These are phyloP conservation scores for Penicillium lividum DNA, from an alignment of 495 filamentous ascomycete species.

Conservation along the genomic window DNA sequence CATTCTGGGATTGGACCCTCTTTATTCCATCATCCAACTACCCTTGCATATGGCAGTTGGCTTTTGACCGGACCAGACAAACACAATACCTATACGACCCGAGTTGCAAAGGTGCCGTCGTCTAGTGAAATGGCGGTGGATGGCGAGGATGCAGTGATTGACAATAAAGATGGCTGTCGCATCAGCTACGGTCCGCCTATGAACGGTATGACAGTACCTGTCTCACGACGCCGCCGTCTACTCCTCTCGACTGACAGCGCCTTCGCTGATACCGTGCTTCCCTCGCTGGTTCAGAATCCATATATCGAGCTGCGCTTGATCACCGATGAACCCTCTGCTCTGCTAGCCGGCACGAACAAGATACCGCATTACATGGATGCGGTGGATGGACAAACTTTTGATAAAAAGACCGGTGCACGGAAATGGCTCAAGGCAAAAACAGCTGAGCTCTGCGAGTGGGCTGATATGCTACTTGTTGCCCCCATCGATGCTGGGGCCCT, in stretches of 20 bases:
- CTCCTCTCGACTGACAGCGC: slow-evolving; percentile 48
- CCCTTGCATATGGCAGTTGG: slow-evolving; percentile 32
- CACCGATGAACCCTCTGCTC: slow-evolving; percentile 48
- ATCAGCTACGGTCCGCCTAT: slow-evolving; percentile 10
- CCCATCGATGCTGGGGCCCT: slow-evolving; percentile 81
- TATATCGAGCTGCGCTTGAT: slow-evolving; percentile 48
- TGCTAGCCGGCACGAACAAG: slow-evolving; percentile 45
- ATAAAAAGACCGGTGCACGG: slow-evolving; percentile 46
- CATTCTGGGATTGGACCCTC: neutral
- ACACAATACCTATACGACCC: neutral
- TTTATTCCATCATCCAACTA: neutral
- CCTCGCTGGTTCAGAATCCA: slow-evolving; percentile 41
- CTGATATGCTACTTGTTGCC: slow-evolving; percentile 78
- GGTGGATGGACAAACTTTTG: slow-evolving; percentile 47
- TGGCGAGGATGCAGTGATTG: slow-evolving; percentile 21
- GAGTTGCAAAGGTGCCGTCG: slow-evolving; percentile 18
- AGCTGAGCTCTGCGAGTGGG: slow-evolving; percentile 78
- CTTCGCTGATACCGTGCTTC: slow-evolving; percentile 45
- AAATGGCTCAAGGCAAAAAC: slow-evolving; percentile 57
- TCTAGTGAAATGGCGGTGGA: slow-evolving; percentile 39
- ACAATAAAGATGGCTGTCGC: slow-evolving; percentile 19
- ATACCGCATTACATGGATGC: slow-evolving; percentile 51
- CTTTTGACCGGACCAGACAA: slow-evolving; percentile 15
- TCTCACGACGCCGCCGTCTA: slow-evolving; percentile 39
- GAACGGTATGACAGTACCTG: slow-evolving; percentile 11